Conservation (phyloP, 2,329 filamentous ascomycete species). For the Pezicula rhizophila region DNA sequence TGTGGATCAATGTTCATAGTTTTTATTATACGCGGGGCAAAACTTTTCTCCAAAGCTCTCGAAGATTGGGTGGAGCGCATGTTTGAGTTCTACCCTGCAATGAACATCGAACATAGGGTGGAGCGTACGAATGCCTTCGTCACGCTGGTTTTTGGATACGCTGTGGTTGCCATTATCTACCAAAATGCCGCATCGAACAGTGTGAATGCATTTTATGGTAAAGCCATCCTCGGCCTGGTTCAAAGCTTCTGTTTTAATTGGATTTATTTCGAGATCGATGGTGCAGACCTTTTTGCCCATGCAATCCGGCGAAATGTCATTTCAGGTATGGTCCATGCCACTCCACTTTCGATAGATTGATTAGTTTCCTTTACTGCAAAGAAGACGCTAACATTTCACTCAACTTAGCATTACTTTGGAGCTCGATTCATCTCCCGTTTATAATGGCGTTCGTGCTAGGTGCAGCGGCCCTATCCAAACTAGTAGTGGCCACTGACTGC, state of each 20-base stretch:
- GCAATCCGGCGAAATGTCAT: constrained; percentile 49
- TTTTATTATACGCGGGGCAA: constrained; percentile 29
- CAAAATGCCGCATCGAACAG: constrained; percentile 46
- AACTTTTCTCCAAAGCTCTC: constrained; percentile 17
- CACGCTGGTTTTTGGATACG: constrained; percentile 58
- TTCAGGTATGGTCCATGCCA: constrained; percentile 13
- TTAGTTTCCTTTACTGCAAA: too few species aligned
- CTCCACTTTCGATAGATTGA: too few species aligned
- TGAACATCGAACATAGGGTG: constrained; percentile 61
- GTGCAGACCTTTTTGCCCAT: constrained; percentile 48
- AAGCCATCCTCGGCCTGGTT: constrained; percentile 51
- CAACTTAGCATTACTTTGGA: constrained; percentile 44
- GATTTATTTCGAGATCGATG: constrained; percentile 60
- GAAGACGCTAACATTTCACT: too few species aligned
- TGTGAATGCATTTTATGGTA: constrained; percentile 54
- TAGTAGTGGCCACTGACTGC: constrained; percentile 54
- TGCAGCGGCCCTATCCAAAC: constrained; percentile 49
- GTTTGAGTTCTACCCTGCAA: constrained; percentile 55
- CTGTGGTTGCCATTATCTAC: constrained; percentile 55
- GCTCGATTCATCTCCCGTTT: constrained; percentile 52
- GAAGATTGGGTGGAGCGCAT: constrained; percentile 22
- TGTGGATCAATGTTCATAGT: constrained; percentile 40
- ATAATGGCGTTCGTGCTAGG: constrained; percentile 57
- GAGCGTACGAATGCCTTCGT: constrained; percentile 61
- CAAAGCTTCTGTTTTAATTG: constrained; percentile 56